phyloP scores from a whole-genome alignment of 371 early-diverging fungal genomes.

The Lichtheimia hyalospora region DNA sequence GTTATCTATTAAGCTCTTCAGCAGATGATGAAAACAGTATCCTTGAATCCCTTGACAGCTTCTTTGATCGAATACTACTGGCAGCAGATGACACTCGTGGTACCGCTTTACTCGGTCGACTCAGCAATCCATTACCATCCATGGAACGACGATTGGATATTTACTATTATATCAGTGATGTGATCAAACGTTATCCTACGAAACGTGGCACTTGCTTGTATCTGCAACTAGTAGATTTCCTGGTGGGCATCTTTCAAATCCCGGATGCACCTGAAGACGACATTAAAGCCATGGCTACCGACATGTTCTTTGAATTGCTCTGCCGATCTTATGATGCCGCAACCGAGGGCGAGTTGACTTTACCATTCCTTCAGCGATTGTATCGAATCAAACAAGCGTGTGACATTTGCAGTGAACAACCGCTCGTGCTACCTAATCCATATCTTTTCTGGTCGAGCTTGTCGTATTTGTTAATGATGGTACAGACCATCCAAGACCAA shows the following conservation, averaged over 20 bases:
- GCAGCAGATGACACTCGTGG: constrained; percentile 7
- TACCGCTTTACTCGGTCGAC: constrained; percentile 18
- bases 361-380: constrained; percentile 20
- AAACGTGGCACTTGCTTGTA: constrained; percentile 1
- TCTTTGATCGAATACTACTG: constrained; percentile 23
- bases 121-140: not conserved
- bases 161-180: constrained; percentile 5
- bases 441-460: constrained; percentile 40
- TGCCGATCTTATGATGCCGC: constrained; percentile 23
- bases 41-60: constrained; percentile 8
- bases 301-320: constrained; percentile 21
- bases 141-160: not conserved
- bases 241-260: constrained; percentile 3
- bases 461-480: constrained; percentile 41
- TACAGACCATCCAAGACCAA: constrained; percentile 53
- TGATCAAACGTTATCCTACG: constrained; percentile 8
- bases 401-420: constrained; percentile 8
- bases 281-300: constrained; percentile 12
- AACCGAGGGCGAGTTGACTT: constrained; percentile 9
- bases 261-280: constrained; percentile 10
- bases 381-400: constrained; percentile 5
- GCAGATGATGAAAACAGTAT: not conserved
- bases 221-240: constrained; percentile 7
- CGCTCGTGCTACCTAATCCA: constrained; percentile 8
- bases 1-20: constrained; percentile 11